phyloP scores from a whole-genome alignment of 2,329 filamentous ascomycete genomes.

The Penicillium sp. region DNA sequence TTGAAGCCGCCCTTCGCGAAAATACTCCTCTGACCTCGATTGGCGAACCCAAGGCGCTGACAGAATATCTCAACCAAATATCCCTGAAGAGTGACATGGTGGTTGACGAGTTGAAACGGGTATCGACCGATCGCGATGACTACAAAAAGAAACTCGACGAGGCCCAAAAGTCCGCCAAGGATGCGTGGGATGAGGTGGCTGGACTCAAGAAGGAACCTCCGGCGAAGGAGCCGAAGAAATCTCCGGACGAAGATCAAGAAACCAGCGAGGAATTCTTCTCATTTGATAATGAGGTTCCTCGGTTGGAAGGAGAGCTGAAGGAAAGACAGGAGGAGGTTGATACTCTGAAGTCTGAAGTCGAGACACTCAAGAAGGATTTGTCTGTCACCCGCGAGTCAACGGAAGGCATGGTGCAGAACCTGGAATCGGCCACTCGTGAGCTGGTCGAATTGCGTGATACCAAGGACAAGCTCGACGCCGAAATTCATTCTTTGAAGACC shows the following conservation, averaged over 20 bases:
- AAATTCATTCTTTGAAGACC: slow-evolving; percentile 43
- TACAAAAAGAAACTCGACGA: slow-evolving; percentile 71
- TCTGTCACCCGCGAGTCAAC: slow-evolving; percentile 65
- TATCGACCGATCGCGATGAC: slow-evolving; percentile 74
- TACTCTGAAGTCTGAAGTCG: slow-evolving; percentile 63
- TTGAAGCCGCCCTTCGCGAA: slow-evolving; percentile 84
- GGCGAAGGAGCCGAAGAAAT: slow-evolving; percentile 8
- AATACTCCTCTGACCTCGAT: slow-evolving; percentile 89
- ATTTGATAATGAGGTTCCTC: slow-evolving; percentile 78
- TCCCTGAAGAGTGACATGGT: slow-evolving; percentile 86
- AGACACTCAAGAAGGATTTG: slow-evolving; percentile 63
- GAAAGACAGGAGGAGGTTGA: slow-evolving; percentile 66
- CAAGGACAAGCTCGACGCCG: slow-evolving; percentile 46
- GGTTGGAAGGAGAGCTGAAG: slow-evolving; percentile 68
- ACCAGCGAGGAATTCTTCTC: slow-evolving; percentile 76
- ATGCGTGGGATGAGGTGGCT: slow-evolving; percentile 59
- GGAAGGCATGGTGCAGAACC: slow-evolving; percentile 56
- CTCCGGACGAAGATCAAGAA: slow-evolving; percentile 24
- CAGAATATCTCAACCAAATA: slow-evolving; percentile 85
- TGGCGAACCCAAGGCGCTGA: slow-evolving; percentile 71
- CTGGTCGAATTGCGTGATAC: slow-evolving; percentile 52
- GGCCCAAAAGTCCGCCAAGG: slow-evolving; percentile 57
- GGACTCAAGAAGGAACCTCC: slow-evolving; percentile 43
- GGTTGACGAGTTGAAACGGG: slow-evolving; percentile 83
- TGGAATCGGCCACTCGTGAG: slow-evolving; percentile 63